phyloP scores from a whole-genome alignment of 345 rosid species.

The Melaleuca alternifolia region DNA sequence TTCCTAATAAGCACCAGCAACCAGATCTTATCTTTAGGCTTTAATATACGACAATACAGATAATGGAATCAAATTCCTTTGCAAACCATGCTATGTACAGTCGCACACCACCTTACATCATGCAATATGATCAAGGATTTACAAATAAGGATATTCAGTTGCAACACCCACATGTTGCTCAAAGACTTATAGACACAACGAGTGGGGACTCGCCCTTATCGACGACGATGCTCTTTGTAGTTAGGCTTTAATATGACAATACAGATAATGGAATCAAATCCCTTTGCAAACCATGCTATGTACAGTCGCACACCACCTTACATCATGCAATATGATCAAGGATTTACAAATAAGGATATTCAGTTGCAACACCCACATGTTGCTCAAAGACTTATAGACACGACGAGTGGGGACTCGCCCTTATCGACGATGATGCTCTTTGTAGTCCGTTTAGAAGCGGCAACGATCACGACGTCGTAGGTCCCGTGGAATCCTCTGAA shows the following conservation, averaged over 20 bases:
- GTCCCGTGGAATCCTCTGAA: slow-evolving; percentile 88
- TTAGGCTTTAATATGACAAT: neutral
- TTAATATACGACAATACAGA: neutral
- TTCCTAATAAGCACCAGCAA: neutral
- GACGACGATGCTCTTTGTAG: slow-evolving; percentile 42
- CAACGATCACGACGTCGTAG: slow-evolving; percentile 35
- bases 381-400: slow-evolving; percentile 31
- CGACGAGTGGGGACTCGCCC: slow-evolving; percentile 45
- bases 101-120: neutral
- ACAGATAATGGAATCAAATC: neutral
- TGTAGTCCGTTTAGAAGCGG: slow-evolving; percentile 19
- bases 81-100: neutral
- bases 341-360: neutral
- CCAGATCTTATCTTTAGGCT: neutral
- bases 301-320: neutral
- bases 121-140: neutral
- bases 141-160: neutral
- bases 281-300: neutral
- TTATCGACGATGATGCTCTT: slow-evolving; percentile 52
- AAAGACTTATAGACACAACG: slow-evolving; percentile 37
- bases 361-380: neutral
- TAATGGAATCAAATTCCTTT: neutral
- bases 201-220: slow-evolving; percentile 52
- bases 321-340: neutral
- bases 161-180: neutral